Base-by-base conservation (phyloP, 2,329 filamentous ascomycete species). In the Biscogniauxia marginata region DNA sequence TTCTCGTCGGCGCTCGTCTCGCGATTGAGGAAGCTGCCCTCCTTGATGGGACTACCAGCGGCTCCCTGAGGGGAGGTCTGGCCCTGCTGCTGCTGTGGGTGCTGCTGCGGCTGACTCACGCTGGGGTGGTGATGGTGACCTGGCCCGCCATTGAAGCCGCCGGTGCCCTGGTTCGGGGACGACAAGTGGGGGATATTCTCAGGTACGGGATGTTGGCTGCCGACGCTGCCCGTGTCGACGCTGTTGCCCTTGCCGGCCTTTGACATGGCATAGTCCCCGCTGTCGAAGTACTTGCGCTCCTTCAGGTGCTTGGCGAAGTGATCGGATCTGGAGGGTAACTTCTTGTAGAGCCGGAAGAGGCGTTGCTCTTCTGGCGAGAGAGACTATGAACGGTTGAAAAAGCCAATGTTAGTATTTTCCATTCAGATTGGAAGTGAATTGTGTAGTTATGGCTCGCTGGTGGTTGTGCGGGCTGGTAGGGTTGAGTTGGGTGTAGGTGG, bases 231-330 rank as follows among this genome's bases (percentile, higher is more conserved):
- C 58, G 96, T 91, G 71, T 96, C 93, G 70, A 95, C 89, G 71
- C 95, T 90, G 70, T 93, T 90, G 74, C 91, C 92, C 79, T 98
- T 98, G 76, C 95, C 95, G 58, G 95, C 95, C 81, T 97, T 96
- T 75, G 90, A 93, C 78, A 96, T 90, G 71, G 93, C 93, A 70
- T 96, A 97, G 79, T 97, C 92, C 71, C 92, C 93, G 58, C 90
- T 95, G 80, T 97, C 92, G 76, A 97, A 97, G 80, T 96, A 97
- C 80, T 96, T 99, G 80, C 95, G 93, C 75, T 98, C 95, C 84
- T 97, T 97, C 73, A 98, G 85, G 74, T 98, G 96, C 82, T 98
- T 98, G 81, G 96, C 92, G 68, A 98, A 88, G 70, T 97, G 85
- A 75, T 97, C 93, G 75, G 93, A 96, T 75, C 95, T 95, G 76